phyloP scores from a whole-genome alignment of 441 rosid species.

The Pelargonium citronellum region DNA sequence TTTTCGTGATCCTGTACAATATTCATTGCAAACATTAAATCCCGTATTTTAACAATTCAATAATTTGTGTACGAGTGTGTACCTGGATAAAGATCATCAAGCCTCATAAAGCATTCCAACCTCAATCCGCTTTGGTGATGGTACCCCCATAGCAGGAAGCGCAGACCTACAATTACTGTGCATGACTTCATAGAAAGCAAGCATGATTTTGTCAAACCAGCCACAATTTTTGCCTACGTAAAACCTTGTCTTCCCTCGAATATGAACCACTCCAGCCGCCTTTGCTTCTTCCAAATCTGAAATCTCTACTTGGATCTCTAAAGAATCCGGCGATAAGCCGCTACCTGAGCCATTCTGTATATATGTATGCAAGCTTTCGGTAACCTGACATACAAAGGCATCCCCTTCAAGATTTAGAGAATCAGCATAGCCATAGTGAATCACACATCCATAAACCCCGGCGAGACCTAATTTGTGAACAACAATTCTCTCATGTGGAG shows the following conservation, averaged over 20 bases:
- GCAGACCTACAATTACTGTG: conserved; percentile 58
- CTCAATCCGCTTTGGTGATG: conserved; percentile 42
- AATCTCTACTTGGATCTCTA: conserved; percentile 31
- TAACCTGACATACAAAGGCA: conserved; percentile 45
- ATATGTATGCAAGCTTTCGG: conserved; percentile 29
- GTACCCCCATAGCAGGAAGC: conserved; percentile 50
- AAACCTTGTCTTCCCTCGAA: conserved; percentile 57
- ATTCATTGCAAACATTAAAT: too few species aligned
- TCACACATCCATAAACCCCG: conserved; percentile 49
- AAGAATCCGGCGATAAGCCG: conserved; percentile 14
- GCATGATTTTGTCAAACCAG: conserved; percentile 48
- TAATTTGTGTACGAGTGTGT: too few species aligned
- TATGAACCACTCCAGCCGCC: conserved; percentile 42
- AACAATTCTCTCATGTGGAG: conserved; percentile 39
- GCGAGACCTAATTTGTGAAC: conserved; percentile 31
- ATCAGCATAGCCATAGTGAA: conserved; percentile 59
- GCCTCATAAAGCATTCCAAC: conserved; percentile 62
- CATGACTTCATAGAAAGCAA: conserved; percentile 53
- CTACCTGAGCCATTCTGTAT: conserved; percentile 20
- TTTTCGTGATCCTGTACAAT: too few species aligned
- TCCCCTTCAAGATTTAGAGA: conserved; percentile 45
- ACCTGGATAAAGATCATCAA: conserved; percentile 13
- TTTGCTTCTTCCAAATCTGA: conserved; percentile 37
- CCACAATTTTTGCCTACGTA: conserved; percentile 32
- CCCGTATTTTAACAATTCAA: too few species aligned